Evolutionary conservation across 192 early-diverging fungal species (phyloP), one percentile per base, ranked within the genome.

Genomic region (Backusella australiensis): DNA sequence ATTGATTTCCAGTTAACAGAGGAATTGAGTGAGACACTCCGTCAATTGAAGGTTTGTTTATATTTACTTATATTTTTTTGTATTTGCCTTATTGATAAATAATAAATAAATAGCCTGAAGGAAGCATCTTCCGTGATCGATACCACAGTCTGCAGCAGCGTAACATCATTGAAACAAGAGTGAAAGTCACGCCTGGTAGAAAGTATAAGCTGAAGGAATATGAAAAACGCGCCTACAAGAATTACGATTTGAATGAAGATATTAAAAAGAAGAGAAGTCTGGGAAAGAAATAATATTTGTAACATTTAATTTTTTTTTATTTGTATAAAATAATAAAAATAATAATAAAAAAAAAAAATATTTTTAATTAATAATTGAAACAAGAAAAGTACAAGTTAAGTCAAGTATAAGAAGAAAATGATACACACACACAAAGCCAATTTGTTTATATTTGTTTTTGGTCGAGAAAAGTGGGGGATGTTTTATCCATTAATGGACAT

Each of bases 91-190:
- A 34, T 32, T 26, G 23, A 19, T 34, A 68, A 36, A 35, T 17
- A 26, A 68, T 8, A 15, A 46, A 69, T 32, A 72, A 21, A 35
- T 84, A 90, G 83, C 90, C 90, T 19, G 90, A 91, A 78, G 90
- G 90, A 21, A 90, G 84, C 44, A 56, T 90, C 19, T 84, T 90
- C 71, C 83, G 77, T 72, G 89, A 90, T 69, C 81, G 88, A 39
- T 87, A 87, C 77, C 74, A 76, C 76, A 87, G 86, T 66, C 77
- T 87, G 72, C 81, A 86, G 66, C 74, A 89, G 71, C 83, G 88
- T 53, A 89, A 87, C 46, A 83, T 89, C 49, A 86, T 89, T 71
- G 88, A 87, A 75, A 83, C 88, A 15, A 78, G 86, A 79, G 69
- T 86, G 19, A 82, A 77, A 23, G 82, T 87, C 67, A 80, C 74